These are phyloP conservation scores for Pinus taeda DNA, from an alignment of 75 land plant genomes.

Conservation along the genomic window DNA sequence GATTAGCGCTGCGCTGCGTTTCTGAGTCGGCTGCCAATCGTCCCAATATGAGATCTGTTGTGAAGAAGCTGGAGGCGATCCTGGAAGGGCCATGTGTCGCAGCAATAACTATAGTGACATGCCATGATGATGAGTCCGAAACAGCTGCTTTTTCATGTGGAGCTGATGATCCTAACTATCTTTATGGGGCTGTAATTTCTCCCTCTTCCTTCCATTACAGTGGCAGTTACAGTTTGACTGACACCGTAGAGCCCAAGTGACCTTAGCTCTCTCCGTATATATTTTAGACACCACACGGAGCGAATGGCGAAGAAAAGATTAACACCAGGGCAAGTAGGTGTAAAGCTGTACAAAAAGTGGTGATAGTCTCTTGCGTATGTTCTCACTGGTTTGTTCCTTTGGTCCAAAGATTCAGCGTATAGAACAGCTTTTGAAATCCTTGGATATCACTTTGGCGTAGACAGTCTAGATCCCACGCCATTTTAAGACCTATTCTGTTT, in stretches of 20 bases:
- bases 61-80: slow-evolving; percentile 30
- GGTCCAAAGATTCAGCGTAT: too few species aligned
- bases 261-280: background rate
- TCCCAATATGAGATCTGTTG: slow-evolving; percentile 38
- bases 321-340: too few species aligned
- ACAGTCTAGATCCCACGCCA: too few species aligned
- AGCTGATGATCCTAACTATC: background rate
- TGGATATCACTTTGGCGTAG: too few species aligned
- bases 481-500: too few species aligned
- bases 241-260: background rate
- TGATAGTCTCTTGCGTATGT: too few species aligned
- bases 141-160: too few species aligned
- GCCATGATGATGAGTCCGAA: background rate
- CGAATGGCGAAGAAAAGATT: too few species aligned
- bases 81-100: background rate
- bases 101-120: background rate
- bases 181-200: background rate
- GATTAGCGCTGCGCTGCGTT: slow-evolving; percentile 20
- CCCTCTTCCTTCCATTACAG: background rate
- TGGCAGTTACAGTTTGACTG: background rate
- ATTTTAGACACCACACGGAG: too few species aligned
- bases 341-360: too few species aligned
- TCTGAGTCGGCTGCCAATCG: slow-evolving; percentile 21
- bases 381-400: too few species aligned
- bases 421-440: too few species aligned